These are phyloP conservation scores for Panellus pusillus DNA, from an alignment of 768 basidiomycete genomes.

Conservation along the genomic window DNA sequence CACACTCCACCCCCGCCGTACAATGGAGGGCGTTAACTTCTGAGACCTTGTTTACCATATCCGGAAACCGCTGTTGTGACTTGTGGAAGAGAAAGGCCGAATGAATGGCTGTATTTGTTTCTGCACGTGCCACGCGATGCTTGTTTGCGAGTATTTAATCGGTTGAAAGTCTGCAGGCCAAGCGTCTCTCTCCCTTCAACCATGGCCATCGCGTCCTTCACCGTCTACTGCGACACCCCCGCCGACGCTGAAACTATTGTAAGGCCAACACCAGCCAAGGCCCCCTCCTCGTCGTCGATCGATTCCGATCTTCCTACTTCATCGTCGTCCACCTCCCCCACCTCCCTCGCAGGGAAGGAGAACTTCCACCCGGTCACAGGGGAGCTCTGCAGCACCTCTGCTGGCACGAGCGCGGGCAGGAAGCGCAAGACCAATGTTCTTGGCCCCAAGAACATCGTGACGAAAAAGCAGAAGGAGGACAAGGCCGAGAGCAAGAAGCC, in stretches of 20 bases:
- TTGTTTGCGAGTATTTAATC: neutral
- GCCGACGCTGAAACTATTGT: slow-evolving; percentile 33
- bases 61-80: no score
- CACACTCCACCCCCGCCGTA: no score
- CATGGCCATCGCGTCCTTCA: slow-evolving; percentile 62
- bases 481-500: slow-evolving; percentile 61
- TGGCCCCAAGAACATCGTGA: slow-evolving; percentile 47
- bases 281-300: slow-evolving; percentile 26
- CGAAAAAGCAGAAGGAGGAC: slow-evolving; percentile 46
- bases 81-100: no score
- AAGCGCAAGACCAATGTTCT: slow-evolving; percentile 67
- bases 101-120: no score
- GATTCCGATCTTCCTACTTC: slow-evolving; percentile 21
- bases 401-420: slow-evolving; percentile 41
- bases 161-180: neutral
- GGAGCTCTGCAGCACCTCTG: slow-evolving; percentile 45
- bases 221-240: slow-evolving; percentile 62
- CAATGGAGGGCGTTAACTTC: no score
- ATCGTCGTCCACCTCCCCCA: slow-evolving; percentile 36
- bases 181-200: neutral
- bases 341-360: slow-evolving; percentile 64
- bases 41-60: no score
- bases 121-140: no score
- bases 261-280: slow-evolving; percentile 8
- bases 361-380: slow-evolving; percentile 78